Conservation (phyloP, 306 rosid species). For the Dryas octopetala region DNA sequence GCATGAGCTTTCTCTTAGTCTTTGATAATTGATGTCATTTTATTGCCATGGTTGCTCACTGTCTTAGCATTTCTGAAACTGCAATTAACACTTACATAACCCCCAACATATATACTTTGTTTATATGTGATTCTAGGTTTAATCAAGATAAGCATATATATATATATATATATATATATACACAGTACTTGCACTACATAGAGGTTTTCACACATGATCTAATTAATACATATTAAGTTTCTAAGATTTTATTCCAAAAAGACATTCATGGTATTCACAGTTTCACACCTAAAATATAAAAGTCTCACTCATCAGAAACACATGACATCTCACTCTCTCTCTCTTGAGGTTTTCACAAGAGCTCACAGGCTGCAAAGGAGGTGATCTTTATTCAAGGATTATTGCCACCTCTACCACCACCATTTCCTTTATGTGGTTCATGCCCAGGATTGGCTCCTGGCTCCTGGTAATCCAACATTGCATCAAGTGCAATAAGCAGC, state of each 20-base stretch:
- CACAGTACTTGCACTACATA: background rate
- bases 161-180: no score
- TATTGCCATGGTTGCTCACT: background rate
- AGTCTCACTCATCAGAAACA: constrained; percentile 7
- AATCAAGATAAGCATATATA: background rate
- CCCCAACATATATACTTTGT: background rate
- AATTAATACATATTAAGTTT: background rate
- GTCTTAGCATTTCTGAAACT: background rate
- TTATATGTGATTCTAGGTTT: background rate
- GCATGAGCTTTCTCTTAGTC: no score
- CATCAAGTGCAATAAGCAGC: constrained; percentile 38
- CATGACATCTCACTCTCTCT: constrained; percentile 8
- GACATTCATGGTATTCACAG: constrained; percentile 8
- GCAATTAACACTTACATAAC: background rate
- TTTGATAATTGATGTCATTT: no score
- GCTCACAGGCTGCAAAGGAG: background rate
- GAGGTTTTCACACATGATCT: background rate
- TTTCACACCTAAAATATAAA: constrained; percentile 16
- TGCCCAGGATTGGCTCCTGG: constrained; percentile 53
- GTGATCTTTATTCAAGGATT: background rate
- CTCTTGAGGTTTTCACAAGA: background rate
- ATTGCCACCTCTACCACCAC: constrained; percentile 20
- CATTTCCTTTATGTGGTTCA: constrained; percentile 38
- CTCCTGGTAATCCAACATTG: constrained; percentile 39
- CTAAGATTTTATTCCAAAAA: background rate